A percentile compares a stretch with the other conserved stretches of the same genome.
These are phyloP conservation scores for Geoglossum cookeanum DNA, from an alignment of 2,329 filamentous ascomycete genomes.

Conservation along the genomic window DNA sequence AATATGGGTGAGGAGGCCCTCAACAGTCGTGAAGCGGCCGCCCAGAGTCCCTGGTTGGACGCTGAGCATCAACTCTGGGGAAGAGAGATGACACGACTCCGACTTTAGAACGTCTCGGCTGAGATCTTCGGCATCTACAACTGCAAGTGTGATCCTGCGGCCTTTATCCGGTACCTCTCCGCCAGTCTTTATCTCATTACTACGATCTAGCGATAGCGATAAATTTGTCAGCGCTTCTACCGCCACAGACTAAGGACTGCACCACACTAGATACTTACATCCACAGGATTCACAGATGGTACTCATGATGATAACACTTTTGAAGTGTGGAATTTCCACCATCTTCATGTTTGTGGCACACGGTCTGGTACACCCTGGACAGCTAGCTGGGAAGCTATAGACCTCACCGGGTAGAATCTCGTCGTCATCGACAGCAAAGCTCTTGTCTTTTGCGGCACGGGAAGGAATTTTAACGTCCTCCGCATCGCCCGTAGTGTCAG, in stretches of 20 bases:
- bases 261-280: slow-evolving; percentile 22
- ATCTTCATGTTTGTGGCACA: slow-evolving; percentile 97
- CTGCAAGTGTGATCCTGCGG: slow-evolving; percentile 59
- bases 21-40: slow-evolving; percentile 90
- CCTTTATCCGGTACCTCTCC: slow-evolving; percentile 78
- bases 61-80: slow-evolving; percentile 67
- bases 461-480: slow-evolving; percentile 25
- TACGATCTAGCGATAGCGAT: slow-evolving; percentile 42
- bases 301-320: slow-evolving; percentile 90
- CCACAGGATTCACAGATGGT: slow-evolving; percentile 84
- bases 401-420: slow-evolving; percentile 85
- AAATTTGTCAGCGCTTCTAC: not conserved
- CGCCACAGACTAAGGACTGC: too few species aligned
- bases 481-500: slow-evolving; percentile 35
- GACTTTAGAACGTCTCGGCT: slow-evolving; percentile 89
- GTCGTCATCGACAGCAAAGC: slow-evolving; percentile 37
- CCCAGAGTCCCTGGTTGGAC: slow-evolving; percentile 90
- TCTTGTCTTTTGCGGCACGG: slow-evolving; percentile 24
- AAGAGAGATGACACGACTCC: slow-evolving; percentile 74
- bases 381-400: slow-evolving; percentile 80
- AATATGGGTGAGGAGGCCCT: slow-evolving; percentile 82
- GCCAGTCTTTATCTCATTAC: slow-evolving; percentile 94
- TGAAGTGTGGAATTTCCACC: slow-evolving; percentile 95
- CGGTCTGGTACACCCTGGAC: slow-evolving; percentile 70
- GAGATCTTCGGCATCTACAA: slow-evolving; percentile 53